Evolutionary conservation across 495 filamentous ascomycete genomes (phyloP).

Genomic region (Aspergillus haitiensis): DNA sequence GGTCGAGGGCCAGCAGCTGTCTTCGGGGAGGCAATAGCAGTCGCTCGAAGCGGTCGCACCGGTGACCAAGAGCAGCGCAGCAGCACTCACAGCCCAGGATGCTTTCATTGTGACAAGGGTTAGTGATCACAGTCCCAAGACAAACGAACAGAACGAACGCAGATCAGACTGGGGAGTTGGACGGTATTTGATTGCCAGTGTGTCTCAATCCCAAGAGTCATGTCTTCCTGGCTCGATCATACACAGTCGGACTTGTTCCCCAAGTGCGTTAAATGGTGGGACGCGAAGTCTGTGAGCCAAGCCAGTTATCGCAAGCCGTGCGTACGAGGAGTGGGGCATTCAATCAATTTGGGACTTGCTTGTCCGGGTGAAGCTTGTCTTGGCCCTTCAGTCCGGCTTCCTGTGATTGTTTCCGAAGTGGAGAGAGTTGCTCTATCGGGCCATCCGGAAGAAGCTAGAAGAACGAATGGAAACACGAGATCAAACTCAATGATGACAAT

Average conservation of each 20-base stretch:
- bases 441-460: too few species aligned
- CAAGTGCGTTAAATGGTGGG: constrained; percentile 17
- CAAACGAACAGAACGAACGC: neutral
- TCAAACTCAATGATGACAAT: too few species aligned
- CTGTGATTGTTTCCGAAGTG: too few species aligned
- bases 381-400: too few species aligned
- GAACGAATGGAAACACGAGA: too few species aligned
- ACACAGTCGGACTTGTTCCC: constrained; percentile 19
- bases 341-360: neutral
- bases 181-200: too few species aligned
- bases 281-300: neutral
- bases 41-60: constrained; percentile 19
- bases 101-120: constrained; percentile 32
- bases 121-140: neutral
- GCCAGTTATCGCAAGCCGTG: neutral
- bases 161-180: neutral
- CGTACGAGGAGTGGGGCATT: neutral
- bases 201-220: neutral
- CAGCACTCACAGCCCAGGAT: constrained; percentile 23
- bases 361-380: too few species aligned
- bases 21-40: constrained; percentile 40
- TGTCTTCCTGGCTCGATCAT: neutral
- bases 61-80: constrained; percentile 26
- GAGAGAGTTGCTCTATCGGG: too few species aligned
- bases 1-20: constrained; percentile 49